Evolutionary conservation across 1,284 basidiomycete genomes (phyloP).

Genomic region (Mixia osmundae): DNA sequence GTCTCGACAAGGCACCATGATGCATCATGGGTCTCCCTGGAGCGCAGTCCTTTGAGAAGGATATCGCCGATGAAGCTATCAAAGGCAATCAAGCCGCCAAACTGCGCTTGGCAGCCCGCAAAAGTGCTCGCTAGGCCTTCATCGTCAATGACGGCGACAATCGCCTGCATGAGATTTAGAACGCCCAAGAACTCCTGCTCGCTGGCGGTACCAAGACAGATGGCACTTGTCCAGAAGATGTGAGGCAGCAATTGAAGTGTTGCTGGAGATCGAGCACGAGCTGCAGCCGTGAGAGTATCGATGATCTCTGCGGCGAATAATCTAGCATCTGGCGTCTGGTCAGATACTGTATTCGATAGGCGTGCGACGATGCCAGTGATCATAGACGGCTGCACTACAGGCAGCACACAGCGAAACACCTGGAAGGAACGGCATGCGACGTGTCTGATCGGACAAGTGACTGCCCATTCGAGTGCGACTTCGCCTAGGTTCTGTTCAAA

Average conservation of each 20-base stretch:
- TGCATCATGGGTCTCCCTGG: too few relatives aligned
- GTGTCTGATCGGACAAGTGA: constrained; percentile 59
- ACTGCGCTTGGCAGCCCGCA: too few relatives aligned
- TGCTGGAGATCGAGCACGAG: constrained; percentile 34
- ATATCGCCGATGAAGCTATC: too few relatives aligned
- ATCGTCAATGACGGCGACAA: constrained; percentile 43
- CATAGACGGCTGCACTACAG: constrained; percentile 43
- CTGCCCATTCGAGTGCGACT: constrained; percentile 60
- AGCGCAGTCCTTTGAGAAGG: too few relatives aligned
- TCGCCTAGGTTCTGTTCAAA: constrained; percentile 57
- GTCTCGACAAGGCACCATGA: too few relatives aligned
- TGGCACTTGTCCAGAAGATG: constrained; percentile 66
- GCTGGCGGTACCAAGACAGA: constrained; percentile 57
- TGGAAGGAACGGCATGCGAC: constrained; percentile 76
- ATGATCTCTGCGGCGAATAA: constrained; percentile 65
- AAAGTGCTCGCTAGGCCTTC: too few relatives aligned
- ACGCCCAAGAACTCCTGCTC: constrained; percentile 58
- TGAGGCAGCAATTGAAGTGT: constrained; percentile 41
- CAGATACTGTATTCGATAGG: constrained; percentile 60
- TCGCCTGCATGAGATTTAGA: too few relatives aligned
- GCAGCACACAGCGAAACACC: constrained; percentile 62
- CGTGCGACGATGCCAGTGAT: constrained; percentile 59
- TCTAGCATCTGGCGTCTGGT: constrained; percentile 42
- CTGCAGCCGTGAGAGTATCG: constrained; percentile 46
- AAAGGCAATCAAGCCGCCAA: too few relatives aligned